A percentile compares a stretch with the other conserved stretches of the same genome.
These are phyloP conservation scores for Diophrys appendiculata DNA, from an alignment of 73 alveolate species.

Conservation along the genomic window DNA sequence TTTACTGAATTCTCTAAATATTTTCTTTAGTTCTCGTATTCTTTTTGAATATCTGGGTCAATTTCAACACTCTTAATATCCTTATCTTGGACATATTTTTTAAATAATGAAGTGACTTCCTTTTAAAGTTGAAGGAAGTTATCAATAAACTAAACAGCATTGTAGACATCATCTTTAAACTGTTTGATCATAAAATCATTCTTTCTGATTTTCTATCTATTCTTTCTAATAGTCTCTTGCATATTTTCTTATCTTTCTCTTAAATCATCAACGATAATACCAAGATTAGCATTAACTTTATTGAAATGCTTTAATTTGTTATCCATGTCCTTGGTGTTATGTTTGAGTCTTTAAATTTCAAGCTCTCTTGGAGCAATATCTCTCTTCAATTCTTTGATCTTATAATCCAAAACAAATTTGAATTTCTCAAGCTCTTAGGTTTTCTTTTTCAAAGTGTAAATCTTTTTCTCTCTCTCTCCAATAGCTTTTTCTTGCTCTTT, in stretches of 20 bases:
- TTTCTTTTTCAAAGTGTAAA: constrained; percentile 86
- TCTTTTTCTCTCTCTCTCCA: constrained; percentile 86
- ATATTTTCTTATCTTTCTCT: constrained; percentile 75
- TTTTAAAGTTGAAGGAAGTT: constrained; percentile 67
- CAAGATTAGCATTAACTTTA: constrained; percentile 79
- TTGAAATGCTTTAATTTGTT: constrained; percentile 74
- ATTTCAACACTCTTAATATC: constrained; percentile 65
- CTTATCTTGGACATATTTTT: constrained; percentile 72
- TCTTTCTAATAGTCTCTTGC: constrained; percentile 64
- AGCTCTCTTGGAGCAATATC: constrained; percentile 93
- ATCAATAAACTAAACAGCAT: constrained; percentile 49
- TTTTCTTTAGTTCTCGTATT: constrained; percentile 74
- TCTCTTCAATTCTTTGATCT: constrained; percentile 90
- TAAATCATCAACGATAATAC: constrained; percentile 75
- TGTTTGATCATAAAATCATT: constrained; percentile 67
- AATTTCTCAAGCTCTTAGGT: constrained; percentile 93
- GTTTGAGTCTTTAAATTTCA: constrained; percentile 79
- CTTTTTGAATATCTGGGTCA: constrained; percentile 81
- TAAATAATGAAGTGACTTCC: constrained; percentile 58
- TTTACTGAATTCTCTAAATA: constrained; percentile 80
- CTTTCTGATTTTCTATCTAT: constrained; percentile 63
- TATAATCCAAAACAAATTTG: constrained; percentile 89
- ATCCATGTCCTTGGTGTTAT: constrained; percentile 76
- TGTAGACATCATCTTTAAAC: constrained; percentile 71
- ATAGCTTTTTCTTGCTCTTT: constrained; percentile 86